phyloP scores from a whole-genome alignment of 2,329 filamentous ascomycete species.

The Xylaria sp. region DNA sequence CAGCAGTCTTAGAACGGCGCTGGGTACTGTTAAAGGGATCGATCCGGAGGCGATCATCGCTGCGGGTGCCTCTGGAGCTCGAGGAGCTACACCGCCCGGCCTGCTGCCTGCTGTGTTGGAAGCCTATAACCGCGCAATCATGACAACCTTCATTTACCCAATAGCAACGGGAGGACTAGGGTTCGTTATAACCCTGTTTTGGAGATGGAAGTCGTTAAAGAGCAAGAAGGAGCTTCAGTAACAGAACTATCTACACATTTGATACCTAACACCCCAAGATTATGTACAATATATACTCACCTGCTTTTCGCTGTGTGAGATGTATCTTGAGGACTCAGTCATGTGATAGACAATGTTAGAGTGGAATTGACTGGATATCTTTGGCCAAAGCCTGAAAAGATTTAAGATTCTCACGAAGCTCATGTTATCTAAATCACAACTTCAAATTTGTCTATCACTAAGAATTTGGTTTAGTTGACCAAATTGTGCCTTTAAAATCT shows the following conservation, averaged over 20 bases:
- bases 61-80: constrained; percentile 13
- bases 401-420: no score
- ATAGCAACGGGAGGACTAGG: constrained; percentile 15
- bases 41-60: constrained; percentile 10
- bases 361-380: no score
- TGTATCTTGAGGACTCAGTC: no score
- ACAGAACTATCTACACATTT: not conserved
- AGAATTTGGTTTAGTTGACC: no score
- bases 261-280: no score
- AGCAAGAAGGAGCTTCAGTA: not conserved
- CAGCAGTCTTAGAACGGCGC: constrained; percentile 9
- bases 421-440: no score
- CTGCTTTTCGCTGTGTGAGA: no score
- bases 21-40: constrained; percentile 1
- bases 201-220: constrained; percentile 11
- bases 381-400: no score
- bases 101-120: constrained; percentile 5
- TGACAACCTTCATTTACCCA: constrained; percentile 15
- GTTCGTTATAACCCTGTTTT: constrained; percentile 6
- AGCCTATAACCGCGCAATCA: constrained; percentile 9
- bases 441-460: no score
- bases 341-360: no score
- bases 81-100: constrained; percentile 3
- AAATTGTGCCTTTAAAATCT: no score
- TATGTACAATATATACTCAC: no score